A percentile compares a stretch with the other conserved stretches of the same genome.
phyloP scores from a whole-genome alignment of 768 basidiomycete genomes.

The Hysterangium stoloniferum region DNA sequence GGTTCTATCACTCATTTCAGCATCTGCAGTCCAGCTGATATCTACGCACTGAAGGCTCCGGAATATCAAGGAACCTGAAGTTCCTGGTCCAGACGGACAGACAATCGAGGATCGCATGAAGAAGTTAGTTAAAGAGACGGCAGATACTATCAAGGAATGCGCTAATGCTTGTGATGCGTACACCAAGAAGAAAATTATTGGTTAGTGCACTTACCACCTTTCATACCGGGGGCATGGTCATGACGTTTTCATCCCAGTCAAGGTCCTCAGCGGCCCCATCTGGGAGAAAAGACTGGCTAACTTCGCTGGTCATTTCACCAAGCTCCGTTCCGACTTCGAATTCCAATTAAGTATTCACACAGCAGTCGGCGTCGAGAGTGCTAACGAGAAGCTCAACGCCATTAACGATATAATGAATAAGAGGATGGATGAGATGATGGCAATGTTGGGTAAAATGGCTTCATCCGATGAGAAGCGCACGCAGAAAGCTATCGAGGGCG shows the following conservation, averaged over 20 bases:
- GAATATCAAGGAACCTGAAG: slow-evolving; percentile 14
- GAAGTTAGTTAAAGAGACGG: slow-evolving; percentile 25
- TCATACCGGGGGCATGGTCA: too few relatives aligned
- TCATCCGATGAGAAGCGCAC: slow-evolving; percentile 8
- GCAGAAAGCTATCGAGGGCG: not conserved
- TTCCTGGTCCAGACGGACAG: slow-evolving; percentile 26
- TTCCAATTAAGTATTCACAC: slow-evolving; percentile 24
- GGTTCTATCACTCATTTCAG: too few relatives aligned
- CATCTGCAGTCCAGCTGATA: not conserved
- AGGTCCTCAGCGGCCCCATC: slow-evolving; percentile 24
- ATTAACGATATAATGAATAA: slow-evolving; percentile 13
- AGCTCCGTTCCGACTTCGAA: slow-evolving; percentile 21
- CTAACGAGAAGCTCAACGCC: slow-evolving; percentile 17
- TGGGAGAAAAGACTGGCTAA: slow-evolving; percentile 34
- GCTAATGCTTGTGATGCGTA: slow-evolving; percentile 41
- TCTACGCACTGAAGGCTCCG: slow-evolving; percentile 15
- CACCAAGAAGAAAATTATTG: slow-evolving; percentile 34
- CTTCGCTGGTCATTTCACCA: slow-evolving; percentile 21
- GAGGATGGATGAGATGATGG: slow-evolving; percentile 11
- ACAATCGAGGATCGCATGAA: slow-evolving; percentile 26
- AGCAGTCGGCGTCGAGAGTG: slow-evolving; percentile 20
- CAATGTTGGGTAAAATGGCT: slow-evolving; percentile 2
- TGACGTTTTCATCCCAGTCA: slow-evolving; percentile 17
- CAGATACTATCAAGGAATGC: slow-evolving; percentile 34
- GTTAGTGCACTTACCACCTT: slow-evolving; percentile 13